Percentiles rank a stretch among this genome's conserved stretches.
These are phyloP conservation scores for Fusarium tupiense DNA, from an alignment of 2,329 filamentous ascomycete genomes.

Conservation along the genomic window DNA sequence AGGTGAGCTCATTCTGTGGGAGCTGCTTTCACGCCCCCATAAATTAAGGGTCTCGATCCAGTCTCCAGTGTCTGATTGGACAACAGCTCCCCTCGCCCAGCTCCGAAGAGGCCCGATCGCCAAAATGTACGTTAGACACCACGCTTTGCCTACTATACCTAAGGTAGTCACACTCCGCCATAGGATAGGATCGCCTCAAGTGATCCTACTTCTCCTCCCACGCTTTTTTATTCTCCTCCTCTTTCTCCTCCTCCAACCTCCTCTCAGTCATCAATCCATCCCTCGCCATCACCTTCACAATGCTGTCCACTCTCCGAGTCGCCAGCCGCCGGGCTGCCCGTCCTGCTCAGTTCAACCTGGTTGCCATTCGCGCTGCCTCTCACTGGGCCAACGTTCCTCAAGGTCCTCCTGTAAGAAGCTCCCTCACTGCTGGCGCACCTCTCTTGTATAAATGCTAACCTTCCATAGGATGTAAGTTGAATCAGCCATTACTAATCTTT, in stretches of 20 bases:
- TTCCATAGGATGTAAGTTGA: conserved; percentile 51
- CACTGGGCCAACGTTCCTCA: conserved; percentile 92
- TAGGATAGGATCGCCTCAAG: conserved; percentile 41
- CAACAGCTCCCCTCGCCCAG: conserved; percentile 19
- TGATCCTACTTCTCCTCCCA: conserved; percentile 20
- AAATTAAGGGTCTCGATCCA: conserved; percentile 34
- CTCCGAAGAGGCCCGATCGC: conserved; percentile 39
- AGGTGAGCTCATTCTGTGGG: conserved; percentile 35
- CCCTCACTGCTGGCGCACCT: conserved; percentile 23
- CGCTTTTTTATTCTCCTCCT: conserved; percentile 16
- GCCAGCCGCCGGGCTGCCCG: conserved; percentile 60
- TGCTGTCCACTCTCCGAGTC: conserved; percentile 66
- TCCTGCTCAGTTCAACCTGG: conserved; percentile 51
- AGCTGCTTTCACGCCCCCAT: conserved; percentile 19
- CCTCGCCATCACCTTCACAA: conserved; percentile 48
- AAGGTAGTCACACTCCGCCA: conserved; percentile 37
- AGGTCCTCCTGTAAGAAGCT: conserved; percentile 84
- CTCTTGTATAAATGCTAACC: conserved; percentile 32
- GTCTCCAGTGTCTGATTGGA: conserved; percentile 25
- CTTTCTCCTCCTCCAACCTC: conserved; percentile 26
- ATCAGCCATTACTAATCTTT: conserved; percentile 7
- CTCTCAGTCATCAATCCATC: conserved; percentile 15
- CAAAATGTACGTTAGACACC: conserved; percentile 37
- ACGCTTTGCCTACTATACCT: conserved; percentile 14
- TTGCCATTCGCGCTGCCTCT: conserved; percentile 69